Evolutionary conservation across 78 protist genomes (phyloP), one percentile per base, ranked within the genome.

Genomic region (Isochrysis galbana): DNA sequence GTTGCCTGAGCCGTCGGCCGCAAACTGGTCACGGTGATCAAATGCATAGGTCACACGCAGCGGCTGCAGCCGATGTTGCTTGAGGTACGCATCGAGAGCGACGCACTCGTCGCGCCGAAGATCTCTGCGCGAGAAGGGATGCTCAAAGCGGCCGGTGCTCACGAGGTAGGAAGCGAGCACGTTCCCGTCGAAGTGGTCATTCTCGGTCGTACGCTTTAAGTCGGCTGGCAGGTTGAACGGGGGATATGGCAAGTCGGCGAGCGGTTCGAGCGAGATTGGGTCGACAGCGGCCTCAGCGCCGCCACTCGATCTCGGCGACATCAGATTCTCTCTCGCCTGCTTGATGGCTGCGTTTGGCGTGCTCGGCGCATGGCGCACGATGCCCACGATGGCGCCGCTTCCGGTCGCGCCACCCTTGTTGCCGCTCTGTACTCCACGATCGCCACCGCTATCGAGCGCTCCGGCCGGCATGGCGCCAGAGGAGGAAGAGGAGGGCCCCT

Each of bases 191-290:
- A 61, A 61, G 74, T 26, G 74, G 74, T 61, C 74, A 32, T 61
- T 61, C 29, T 61, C n/a, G n/a, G 74, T 17, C 29, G 10, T 7
- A 10, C 26, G 74, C 29, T 61, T 32, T 11, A 7, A 23, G 74
- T 7, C 74, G 29, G 74, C 74, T 23, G n/a, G 29, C 29, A 61
- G 74, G 36, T 3, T 2, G 23, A 61, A 61, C 36, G 74, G 74
- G 29, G 74, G 74, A 61, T 61, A 61, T 23, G 36, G 36, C 29
- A 61, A 32, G n/a, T 3, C 74, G 4, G 74, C 74, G 74, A 61
- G 74, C 74, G 74, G 74, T 32, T 61, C 74, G n/a, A 61, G 74
- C 74, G 74, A 61, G 74, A 61, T 61, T 7, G 74, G 74, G 74
- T 61, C 74, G 29, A 61, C 74, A 23, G 3, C 5, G 29, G 7